A percentile compares a stretch with the other conserved stretches of the same genome.
Evolutionary conservation across 352 stramenopile genomes (phyloP).

Genomic region (Pythium plurisporium): DNA sequence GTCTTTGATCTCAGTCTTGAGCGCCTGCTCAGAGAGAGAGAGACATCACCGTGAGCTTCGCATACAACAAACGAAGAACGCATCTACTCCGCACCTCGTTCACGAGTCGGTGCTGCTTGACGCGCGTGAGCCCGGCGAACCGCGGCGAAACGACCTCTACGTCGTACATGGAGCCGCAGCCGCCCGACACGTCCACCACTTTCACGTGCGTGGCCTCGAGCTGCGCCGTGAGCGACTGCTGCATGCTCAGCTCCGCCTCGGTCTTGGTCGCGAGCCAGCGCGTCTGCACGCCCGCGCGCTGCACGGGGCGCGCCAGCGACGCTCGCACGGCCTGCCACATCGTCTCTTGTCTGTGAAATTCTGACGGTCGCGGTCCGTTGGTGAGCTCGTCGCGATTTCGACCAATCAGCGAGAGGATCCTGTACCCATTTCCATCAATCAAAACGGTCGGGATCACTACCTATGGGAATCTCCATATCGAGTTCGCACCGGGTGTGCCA

Average conservation of each 20-base stretch:
- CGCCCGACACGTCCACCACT: constrained; percentile 83
- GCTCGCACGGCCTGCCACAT: background rate
- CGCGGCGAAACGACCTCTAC: constrained; percentile 78
- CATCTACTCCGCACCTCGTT: constrained; percentile 50
- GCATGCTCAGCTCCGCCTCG: constrained; percentile 70
- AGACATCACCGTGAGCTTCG: background rate
- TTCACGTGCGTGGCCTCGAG: constrained; percentile 78
- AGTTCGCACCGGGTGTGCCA: background rate
- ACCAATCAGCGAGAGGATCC: background rate
- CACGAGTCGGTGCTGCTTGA: constrained; percentile 87
- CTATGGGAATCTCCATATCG: background rate
- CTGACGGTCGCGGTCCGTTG: too few relatives aligned
- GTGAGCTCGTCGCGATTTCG: background rate
- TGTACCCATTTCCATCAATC: background rate
- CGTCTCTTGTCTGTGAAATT: background rate
- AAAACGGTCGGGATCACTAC: background rate
- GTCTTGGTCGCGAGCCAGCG: constrained; percentile 24
- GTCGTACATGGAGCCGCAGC: constrained; percentile 88
- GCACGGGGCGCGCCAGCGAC: background rate
- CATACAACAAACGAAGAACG: background rate
- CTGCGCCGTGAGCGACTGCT: constrained; percentile 41
- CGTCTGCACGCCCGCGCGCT: background rate
- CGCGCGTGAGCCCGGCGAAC: constrained; percentile 74
- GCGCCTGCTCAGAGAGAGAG: constrained; percentile 29
- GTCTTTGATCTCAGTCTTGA: constrained; percentile 82